phyloP scores from a whole-genome alignment of 2,329 filamentous ascomycete genomes.

The Magnaporthales sp. region DNA sequence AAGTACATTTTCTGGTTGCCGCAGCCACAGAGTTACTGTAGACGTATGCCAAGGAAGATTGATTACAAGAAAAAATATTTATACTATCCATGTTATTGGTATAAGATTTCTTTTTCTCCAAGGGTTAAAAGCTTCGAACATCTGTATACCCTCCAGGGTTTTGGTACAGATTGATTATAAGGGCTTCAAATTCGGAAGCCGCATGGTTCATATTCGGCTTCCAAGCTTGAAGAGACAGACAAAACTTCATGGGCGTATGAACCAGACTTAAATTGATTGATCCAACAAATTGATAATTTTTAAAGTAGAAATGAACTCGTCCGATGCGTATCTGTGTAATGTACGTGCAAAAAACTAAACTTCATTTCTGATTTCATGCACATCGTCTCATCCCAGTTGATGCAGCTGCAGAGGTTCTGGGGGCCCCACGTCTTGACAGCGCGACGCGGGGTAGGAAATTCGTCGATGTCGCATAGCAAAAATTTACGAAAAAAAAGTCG shows the following conservation, averaged over 20 bases:
- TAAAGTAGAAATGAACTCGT: background rate
- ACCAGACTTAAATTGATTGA: background rate
- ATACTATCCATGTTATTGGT: background rate
- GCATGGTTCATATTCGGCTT: background rate
- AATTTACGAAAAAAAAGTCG: background rate
- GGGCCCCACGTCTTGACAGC: background rate
- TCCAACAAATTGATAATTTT: background rate
- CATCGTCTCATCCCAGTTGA: background rate
- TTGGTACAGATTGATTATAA: too few relatives aligned
- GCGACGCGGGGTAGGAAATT: constrained; percentile 1
- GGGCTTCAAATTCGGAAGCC: background rate
- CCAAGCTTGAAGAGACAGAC: background rate
- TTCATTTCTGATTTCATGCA: background rate
- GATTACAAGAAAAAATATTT: background rate
- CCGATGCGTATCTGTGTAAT: background rate
- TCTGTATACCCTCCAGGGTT: too few relatives aligned
- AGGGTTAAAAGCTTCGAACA: too few relatives aligned
- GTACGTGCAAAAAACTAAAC: background rate
- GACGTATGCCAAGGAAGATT: too few relatives aligned
- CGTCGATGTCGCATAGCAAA: background rate
- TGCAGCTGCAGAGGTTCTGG: background rate
- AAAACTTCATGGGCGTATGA: background rate
- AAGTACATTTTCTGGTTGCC: background rate
- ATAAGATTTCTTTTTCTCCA: too few relatives aligned
- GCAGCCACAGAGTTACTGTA: background rate